Percentiles rank a stretch among this genome's conserved stretches.
phyloP scores from a whole-genome alignment of 768 basidiomycete genomes.

The Boletus reticuloceps region DNA sequence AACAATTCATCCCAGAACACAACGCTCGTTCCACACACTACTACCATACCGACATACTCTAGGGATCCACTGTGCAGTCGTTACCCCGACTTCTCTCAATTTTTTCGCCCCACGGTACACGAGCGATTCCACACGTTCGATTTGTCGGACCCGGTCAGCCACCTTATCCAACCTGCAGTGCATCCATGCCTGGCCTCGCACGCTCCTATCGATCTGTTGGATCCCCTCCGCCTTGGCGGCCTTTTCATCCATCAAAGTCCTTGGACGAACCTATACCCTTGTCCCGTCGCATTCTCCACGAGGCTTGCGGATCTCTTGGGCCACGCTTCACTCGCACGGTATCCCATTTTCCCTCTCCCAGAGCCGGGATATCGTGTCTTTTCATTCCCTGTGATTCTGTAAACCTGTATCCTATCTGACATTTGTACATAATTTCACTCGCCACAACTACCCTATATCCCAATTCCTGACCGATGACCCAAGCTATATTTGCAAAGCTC shows the following conservation, averaged over 20 bases:
- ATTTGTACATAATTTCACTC: conserved; percentile 3
- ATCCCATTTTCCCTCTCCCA: not conserved
- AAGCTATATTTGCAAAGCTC: conserved; percentile 48
- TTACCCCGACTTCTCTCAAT: conserved; percentile 34
- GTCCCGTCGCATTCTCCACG: conserved; percentile 21
- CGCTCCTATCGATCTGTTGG: not conserved
- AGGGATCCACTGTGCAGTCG: conserved; percentile 31
- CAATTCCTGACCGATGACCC: conserved; percentile 35
- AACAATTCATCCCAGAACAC: not conserved
- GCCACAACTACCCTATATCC: not conserved
- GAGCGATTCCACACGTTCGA: conserved; percentile 6
- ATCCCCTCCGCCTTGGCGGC: not conserved
- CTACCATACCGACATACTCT: conserved; percentile 19
- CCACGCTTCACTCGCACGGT: not conserved
- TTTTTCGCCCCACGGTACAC: conserved; percentile 21
- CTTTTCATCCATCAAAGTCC: not conserved
- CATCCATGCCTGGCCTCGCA: not conserved
- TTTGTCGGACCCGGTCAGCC: not conserved
- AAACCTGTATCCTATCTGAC: conserved; percentile 3
- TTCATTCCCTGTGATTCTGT: conserved; percentile 9
- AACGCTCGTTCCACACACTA: not conserved
- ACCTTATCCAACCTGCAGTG: not conserved
- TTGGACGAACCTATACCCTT: conserved; percentile 4
- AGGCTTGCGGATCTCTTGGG: conserved; percentile 16
- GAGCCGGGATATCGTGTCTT: not conserved